Evolutionary conservation across 2,329 filamentous ascomycete species (phyloP).

Genomic region (Ceratocystis lukuohia): DNA sequence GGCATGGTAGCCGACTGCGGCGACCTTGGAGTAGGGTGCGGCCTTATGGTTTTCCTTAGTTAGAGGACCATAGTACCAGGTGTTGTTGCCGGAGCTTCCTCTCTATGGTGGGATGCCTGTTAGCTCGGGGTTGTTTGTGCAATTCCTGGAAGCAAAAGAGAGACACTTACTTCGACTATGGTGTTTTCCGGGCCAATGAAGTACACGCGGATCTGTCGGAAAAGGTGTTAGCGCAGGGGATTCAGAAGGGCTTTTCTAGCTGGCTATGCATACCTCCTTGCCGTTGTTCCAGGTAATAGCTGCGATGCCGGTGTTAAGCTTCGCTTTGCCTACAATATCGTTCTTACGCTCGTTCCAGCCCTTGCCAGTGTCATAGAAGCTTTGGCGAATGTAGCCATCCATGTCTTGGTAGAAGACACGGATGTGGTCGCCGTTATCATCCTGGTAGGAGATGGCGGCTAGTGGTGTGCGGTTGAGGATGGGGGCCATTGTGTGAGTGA

Average conservation of each 20-base stretch:
- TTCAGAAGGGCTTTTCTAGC: no score
- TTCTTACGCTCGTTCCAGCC: slow-evolving; percentile 19
- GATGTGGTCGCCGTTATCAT: slow-evolving; percentile 19
- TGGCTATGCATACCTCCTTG: slow-evolving; percentile 11
- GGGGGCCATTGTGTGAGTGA: slow-evolving; percentile 13
- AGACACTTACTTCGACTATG: slow-evolving; percentile 13
- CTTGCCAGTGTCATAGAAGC: slow-evolving; percentile 19
- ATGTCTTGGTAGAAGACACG: slow-evolving; percentile 19
- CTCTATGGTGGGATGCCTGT: not conserved
- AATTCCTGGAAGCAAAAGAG: not conserved
- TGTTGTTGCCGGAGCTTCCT: slow-evolving; percentile 17
- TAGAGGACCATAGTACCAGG: slow-evolving; percentile 18
- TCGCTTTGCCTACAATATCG: slow-evolving; percentile 17
- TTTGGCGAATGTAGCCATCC: slow-evolving; percentile 19
- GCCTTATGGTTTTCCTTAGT: slow-evolving; percentile 14
- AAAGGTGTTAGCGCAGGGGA: not conserved
- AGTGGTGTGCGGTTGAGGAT: slow-evolving; percentile 18
- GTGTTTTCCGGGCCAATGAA: slow-evolving; percentile 18
- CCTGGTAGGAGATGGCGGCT: slow-evolving; percentile 19
- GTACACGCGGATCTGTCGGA: slow-evolving; percentile 17
- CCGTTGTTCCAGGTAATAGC: slow-evolving; percentile 20
- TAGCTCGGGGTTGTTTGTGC: not conserved
- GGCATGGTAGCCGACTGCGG: slow-evolving; percentile 19
- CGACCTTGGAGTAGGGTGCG: slow-evolving; percentile 18
- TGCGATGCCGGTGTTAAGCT: slow-evolving; percentile 18